A percentile compares a stretch with the other conserved stretches of the same genome.
Evolutionary conservation across 2,329 filamentous ascomycete genomes (phyloP).

Genomic region (Penicillium sp.): DNA sequence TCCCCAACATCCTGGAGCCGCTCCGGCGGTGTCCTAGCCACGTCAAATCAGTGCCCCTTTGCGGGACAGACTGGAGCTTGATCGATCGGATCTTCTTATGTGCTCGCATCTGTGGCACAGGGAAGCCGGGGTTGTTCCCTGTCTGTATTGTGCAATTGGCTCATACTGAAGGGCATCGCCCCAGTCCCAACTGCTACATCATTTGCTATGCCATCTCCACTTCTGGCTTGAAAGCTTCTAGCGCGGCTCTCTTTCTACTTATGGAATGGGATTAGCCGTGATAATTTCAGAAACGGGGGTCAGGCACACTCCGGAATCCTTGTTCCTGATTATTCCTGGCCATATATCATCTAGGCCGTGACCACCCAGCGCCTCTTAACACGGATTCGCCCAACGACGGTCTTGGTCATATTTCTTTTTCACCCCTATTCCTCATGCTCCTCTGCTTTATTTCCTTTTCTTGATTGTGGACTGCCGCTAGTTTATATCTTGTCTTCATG

Average conservation of each 20-base stretch:
- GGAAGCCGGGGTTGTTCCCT: conserved; percentile 5
- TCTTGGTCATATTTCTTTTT: background rate
- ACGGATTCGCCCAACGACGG: conserved; percentile 2
- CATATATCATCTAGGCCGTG: conserved; percentile 13
- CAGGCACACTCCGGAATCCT: conserved; percentile 19
- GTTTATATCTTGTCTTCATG: conserved; percentile 25
- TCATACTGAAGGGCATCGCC: conserved; percentile 6
- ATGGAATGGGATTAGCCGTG: conserved; percentile 12
- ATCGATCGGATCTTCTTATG: conserved; percentile 19
- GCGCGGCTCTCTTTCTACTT: conserved; percentile 25
- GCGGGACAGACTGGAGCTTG: conserved; percentile 7
- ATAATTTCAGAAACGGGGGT: conserved; percentile 13
- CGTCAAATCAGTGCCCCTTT: conserved; percentile 10
- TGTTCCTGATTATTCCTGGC: conserved; percentile 7
- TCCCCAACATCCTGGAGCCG: conserved; percentile 11
- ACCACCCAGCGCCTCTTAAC: conserved; percentile 12
- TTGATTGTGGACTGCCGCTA: conserved; percentile 3
- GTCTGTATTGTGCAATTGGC: conserved; percentile 9
- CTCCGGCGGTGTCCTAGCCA: conserved; percentile 7
- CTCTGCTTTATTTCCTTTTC: background rate
- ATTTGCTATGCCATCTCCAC: conserved; percentile 17
- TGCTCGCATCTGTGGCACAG: conserved; percentile 4
- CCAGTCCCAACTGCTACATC: conserved; percentile 4
- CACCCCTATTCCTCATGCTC: background rate
- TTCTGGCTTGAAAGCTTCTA: conserved; percentile 15